Percentiles rank a stretch among this genome's conserved stretches.
Conservation (phyloP, 1,284 basidiomycete genomes). For the Ustilago hordei region DNA sequence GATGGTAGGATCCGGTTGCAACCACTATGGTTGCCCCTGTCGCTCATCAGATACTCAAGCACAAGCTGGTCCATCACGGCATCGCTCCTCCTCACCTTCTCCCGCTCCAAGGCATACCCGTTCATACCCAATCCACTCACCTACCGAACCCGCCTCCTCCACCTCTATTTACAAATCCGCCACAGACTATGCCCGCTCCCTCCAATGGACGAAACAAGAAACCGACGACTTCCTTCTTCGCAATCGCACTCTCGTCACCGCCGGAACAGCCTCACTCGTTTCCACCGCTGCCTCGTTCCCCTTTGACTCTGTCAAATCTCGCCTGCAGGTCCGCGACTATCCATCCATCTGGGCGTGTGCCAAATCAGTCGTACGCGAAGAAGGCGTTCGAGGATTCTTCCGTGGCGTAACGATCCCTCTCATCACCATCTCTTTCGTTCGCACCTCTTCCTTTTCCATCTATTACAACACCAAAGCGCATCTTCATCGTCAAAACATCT, state of each 20-base stretch:
- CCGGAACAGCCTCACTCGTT: conserved; percentile 66
- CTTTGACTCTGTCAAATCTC: conserved; percentile 66
- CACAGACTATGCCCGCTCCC: conserved; percentile 22
- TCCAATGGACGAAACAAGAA: conserved; percentile 44
- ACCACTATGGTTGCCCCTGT: conserved; percentile 42
- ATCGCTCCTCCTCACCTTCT: background rate
- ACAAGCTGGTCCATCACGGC: conserved; percentile 39
- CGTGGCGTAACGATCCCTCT: conserved; percentile 85
- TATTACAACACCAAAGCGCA: conserved; percentile 88
- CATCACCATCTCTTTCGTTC: conserved; percentile 95
- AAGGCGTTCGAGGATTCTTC: conserved; percentile 91
- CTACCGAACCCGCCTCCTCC: conserved; percentile 2
- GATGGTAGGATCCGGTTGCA: conserved; percentile 30
- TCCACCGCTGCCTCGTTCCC: conserved; percentile 68
- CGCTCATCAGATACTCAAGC: conserved; percentile 4
- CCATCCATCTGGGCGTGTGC: conserved; percentile 65
- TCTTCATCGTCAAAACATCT: conserved; percentile 72
- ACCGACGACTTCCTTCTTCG: conserved; percentile 51
- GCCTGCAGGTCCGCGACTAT: conserved; percentile 67
- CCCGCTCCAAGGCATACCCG: background rate
- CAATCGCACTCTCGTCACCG: conserved; percentile 65
- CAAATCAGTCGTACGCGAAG: conserved; percentile 78
- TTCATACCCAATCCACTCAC: conserved; percentile 18
- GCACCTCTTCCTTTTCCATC: conserved; percentile 91
- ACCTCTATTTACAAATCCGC: conserved; percentile 24